These are phyloP conservation scores for Dendrobium officinale DNA, from an alignment of 106 monocot genomes.

Conservation along the genomic window DNA sequence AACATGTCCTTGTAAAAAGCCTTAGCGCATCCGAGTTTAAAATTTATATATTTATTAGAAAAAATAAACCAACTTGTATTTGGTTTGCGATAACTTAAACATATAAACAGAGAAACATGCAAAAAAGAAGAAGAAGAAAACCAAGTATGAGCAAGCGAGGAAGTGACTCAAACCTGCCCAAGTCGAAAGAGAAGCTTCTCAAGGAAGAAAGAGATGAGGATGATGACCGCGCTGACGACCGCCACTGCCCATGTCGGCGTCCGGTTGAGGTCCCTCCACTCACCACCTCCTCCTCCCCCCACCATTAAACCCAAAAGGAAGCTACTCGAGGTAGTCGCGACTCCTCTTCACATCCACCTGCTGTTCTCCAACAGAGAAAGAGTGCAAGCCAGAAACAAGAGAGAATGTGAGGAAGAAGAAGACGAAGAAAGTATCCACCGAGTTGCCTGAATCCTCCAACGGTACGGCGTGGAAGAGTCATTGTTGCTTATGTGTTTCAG, in stretches of 20 bases:
- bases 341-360: background rate
- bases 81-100: background rate
- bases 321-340: background rate
- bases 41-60: background rate
- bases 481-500: no score
- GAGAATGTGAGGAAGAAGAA: background rate
- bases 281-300: constrained; percentile 20
- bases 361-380: background rate
- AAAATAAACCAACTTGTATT: background rate
- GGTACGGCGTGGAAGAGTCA: no score
- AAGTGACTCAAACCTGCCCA: constrained; percentile 39
- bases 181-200: constrained; percentile 56
- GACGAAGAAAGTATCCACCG: background rate
- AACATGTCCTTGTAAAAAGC: background rate
- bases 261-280: constrained; percentile 38
- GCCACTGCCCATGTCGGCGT: constrained; percentile 89
- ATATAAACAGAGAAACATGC: background rate
- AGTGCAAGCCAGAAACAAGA: background rate
- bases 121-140: background rate
- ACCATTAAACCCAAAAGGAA: constrained; percentile 2
- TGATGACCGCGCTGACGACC: constrained; percentile 47
- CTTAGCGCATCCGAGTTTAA: no score
- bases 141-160: background rate
- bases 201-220: constrained; percentile 49
- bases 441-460: background rate